phyloP scores from a whole-genome alignment of 495 filamentous ascomycete genomes.

The Aspergillus heteromorphus region DNA sequence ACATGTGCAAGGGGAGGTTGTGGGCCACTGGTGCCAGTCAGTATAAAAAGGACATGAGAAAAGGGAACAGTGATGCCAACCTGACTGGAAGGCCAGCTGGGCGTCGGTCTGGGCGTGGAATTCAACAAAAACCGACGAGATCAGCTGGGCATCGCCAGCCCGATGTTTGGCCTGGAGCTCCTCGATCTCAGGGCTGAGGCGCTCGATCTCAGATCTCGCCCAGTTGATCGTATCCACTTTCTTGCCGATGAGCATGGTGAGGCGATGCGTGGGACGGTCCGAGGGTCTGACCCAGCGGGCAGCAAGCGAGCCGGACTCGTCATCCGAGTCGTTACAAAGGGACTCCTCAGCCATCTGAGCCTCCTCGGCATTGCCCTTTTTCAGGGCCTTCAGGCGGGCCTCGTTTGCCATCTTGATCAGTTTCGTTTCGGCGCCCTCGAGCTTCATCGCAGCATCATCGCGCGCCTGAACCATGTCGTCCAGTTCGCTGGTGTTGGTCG shows the following conservation, averaged over 20 bases:
- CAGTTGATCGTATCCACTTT: slow-evolving; percentile 86
- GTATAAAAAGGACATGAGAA: background rate
- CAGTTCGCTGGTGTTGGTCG: slow-evolving; percentile 71
- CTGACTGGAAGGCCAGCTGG: slow-evolving; percentile 72
- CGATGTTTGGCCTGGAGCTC: slow-evolving; percentile 69
- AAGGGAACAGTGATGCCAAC: slow-evolving; percentile 4
- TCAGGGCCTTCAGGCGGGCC: slow-evolving; percentile 64
- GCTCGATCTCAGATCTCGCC: slow-evolving; percentile 75
- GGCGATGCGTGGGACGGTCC: slow-evolving; percentile 79
- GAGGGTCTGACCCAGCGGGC: slow-evolving; percentile 73
- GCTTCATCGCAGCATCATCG: slow-evolving; percentile 73
- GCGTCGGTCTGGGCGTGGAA: slow-evolving; percentile 77
- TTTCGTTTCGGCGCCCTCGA: slow-evolving; percentile 86
- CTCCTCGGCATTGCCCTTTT: slow-evolving; percentile 57
- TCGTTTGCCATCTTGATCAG: slow-evolving; percentile 79
- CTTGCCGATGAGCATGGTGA: slow-evolving; percentile 75
- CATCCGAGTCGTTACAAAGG: slow-evolving; percentile 48
- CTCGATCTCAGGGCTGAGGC: slow-evolving; percentile 74
- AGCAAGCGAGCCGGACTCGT: slow-evolving; percentile 69
- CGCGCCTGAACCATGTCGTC: slow-evolving; percentile 81
- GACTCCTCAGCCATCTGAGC: slow-evolving; percentile 23
- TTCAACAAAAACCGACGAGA: slow-evolving; percentile 69
- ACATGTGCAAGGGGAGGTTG: slow-evolving; percentile 86
- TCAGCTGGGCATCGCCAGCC: slow-evolving; percentile 60
- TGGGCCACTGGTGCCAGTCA: slow-evolving; percentile 56